Evolutionary conservation across 805 yeast species (phyloP).

Genomic region (Wickerhamomyces chaumierensis): DNA sequence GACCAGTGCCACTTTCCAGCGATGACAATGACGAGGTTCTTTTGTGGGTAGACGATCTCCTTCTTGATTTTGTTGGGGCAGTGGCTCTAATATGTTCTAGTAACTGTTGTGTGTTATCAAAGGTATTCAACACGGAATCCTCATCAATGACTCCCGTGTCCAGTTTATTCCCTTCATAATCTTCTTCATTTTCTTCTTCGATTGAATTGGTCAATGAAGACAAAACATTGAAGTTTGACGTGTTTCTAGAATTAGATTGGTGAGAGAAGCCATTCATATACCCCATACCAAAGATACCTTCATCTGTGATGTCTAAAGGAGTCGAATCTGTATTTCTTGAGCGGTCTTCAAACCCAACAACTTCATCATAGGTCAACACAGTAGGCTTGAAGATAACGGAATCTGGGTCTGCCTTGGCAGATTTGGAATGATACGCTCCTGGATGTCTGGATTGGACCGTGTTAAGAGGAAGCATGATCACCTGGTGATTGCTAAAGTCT

Average conservation of each 20-base stretch:
- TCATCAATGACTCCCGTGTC: too few species aligned
- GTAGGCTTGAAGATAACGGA: conserved; percentile 9
- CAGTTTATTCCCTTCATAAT: conserved; percentile 4
- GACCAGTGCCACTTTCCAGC: background rate
- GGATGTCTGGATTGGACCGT: conserved; percentile 1
- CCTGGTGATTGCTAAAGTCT: conserved; percentile 63
- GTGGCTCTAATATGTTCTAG: background rate
- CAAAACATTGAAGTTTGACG: conserved; percentile 16
- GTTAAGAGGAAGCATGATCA: conserved; percentile 49
- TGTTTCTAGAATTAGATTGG: conserved; percentile 11
- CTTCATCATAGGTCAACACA: conserved; percentile 15
- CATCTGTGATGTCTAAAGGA: background rate
- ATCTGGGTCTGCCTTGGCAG: background rate
- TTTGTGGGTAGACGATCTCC: background rate
- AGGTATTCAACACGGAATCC: too few species aligned
- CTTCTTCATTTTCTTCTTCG: conserved; percentile 8
- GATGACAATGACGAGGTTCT: background rate
- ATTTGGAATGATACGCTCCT: background rate
- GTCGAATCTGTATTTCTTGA: background rate
- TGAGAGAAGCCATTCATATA: background rate
- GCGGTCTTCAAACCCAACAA: conserved; percentile 12
- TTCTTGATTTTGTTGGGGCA: background rate
- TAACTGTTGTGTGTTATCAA: background rate
- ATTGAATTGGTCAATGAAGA: conserved; percentile 1
- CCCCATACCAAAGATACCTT: background rate